Base-by-base conservation (phyloP, 2,329 filamentous ascomycete species). In the Emydomyces testavorans region DNA sequence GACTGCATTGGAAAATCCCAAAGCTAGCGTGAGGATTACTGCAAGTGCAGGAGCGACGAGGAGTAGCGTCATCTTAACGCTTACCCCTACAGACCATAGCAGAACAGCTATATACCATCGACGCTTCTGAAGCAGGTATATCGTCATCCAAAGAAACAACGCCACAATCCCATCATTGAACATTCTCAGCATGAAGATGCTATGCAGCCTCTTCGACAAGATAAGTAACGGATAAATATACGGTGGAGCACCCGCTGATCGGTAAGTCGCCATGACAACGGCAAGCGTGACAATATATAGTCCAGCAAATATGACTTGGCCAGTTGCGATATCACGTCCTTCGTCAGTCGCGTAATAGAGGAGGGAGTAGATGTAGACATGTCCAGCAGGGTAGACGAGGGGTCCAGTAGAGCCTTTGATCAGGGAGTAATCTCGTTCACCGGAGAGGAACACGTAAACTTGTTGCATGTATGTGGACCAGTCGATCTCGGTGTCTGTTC, bases 381-480 rank as follows among this genome's bases (percentile, higher is more conserved):
- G 92, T 3, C 81, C 84, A 29, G 87, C 92, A 16, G 92, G 92
- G 67, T 98, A 98, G 51, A 98, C 92, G 43, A 96, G 74, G 2
- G 92, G 92, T 0, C 92, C 92, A 0, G 92, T 98, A 51, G 80
- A 83, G 57, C 92, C 92, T 60, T 82, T 77, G 62, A 98, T 89
- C 50, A 80, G 76, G 52, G 78, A 79, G 65, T 98, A 98, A 66
- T 95, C 83, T 62, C 85, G 80, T 71, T 96, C 89, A 60, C 92
- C 92, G 15, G 78, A 74, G 38, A 89, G 70, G 60, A 83, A 92
- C 57, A 89, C 80, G 34, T 76, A 69, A 37, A 96, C 75, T 61
- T 98, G 92, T 63, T 95, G 77, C 89, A 98, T 96, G 66, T 98
- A 98, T 0, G 92, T 87, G 50, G 76, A 77, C 90, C 90, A 98